phyloP scores from a whole-genome alignment of 768 basidiomycete genomes.

The Phylloporus sp. region DNA sequence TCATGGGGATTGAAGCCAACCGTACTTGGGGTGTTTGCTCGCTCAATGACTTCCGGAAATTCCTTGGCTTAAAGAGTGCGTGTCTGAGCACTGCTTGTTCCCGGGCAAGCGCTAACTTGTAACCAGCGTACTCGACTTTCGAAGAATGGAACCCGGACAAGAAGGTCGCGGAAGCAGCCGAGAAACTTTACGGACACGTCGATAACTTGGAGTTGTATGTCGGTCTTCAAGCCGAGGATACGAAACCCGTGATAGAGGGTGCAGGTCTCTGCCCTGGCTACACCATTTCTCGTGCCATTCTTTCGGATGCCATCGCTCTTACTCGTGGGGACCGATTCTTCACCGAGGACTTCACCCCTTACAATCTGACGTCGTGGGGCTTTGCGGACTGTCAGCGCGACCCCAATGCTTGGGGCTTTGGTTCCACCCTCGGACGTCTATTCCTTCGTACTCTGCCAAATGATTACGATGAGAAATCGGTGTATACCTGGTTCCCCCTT shows the following conservation, averaged over 20 bases:
- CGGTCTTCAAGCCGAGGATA: constrained; percentile 72
- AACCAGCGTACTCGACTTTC: constrained; percentile 61
- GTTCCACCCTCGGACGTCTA: constrained; percentile 63
- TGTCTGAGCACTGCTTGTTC: not conserved
- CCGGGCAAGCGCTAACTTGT: not conserved
- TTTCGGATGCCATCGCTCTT: constrained; percentile 81
- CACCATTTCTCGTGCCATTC: constrained; percentile 80
- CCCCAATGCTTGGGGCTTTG: constrained; percentile 64
- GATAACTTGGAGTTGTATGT: constrained; percentile 77
- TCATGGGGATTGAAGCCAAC: constrained; percentile 79
- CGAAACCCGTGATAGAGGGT: constrained; percentile 69
- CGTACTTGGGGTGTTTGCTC: constrained; percentile 78
- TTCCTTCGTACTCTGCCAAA: constrained; percentile 70
- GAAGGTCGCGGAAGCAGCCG: constrained; percentile 64
- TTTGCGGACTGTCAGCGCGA: constrained; percentile 80
- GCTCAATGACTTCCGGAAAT: constrained; percentile 80
- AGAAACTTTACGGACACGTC: constrained; percentile 73
- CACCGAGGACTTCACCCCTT: constrained; percentile 77
- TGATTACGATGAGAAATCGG: constrained; percentile 61
- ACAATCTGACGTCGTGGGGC: constrained; percentile 80
- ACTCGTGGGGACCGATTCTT: constrained; percentile 82
- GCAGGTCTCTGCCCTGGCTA: constrained; percentile 86
- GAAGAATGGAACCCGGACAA: constrained; percentile 77
- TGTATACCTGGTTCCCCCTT: constrained; percentile 86
- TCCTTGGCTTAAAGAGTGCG: constrained; percentile 72